A percentile compares a stretch with the other conserved stretches of the same genome.
phyloP scores from a whole-genome alignment of 1,139 yeast genomes.

The Blastobotrys malaysiensis region DNA sequence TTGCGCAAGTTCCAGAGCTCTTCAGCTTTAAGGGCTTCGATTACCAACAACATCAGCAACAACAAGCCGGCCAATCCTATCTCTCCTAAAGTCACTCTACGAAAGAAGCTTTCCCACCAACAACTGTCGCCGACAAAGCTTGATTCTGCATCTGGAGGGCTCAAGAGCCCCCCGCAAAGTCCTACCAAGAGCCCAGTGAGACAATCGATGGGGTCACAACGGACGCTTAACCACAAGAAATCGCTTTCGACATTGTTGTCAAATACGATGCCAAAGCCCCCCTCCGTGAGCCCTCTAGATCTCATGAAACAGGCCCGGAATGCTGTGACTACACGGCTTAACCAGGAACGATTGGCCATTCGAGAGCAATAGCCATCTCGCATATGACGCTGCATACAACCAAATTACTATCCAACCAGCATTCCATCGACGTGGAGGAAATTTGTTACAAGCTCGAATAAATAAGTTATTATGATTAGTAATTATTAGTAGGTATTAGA shows the following conservation, averaged over 20 bases:
- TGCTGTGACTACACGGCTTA: not conserved
- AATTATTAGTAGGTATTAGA: not conserved
- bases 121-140: not conserved
- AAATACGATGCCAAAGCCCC: not conserved
- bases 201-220: not conserved
- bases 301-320: not conserved
- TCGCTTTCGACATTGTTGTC: not conserved
- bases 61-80: not conserved
- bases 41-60: not conserved
- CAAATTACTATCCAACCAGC: not conserved
- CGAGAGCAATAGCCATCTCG: not conserved
- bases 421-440: too few species aligned
- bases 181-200: not conserved
- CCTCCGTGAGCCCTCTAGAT: not conserved
- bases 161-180: not conserved
- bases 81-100: not conserved
- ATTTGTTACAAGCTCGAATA: too few species aligned
- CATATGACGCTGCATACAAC: not conserved
- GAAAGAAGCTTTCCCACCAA: not conserved
- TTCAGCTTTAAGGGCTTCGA: not conserved
- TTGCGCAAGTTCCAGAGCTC: not conserved
- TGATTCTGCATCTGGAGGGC: not conserved
- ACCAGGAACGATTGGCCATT: not conserved
- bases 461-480: not conserved
- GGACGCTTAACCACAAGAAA: not conserved